phyloP scores from a whole-genome alignment of 1,284 basidiomycete genomes.

The Papiliotrema laurentii region DNA sequence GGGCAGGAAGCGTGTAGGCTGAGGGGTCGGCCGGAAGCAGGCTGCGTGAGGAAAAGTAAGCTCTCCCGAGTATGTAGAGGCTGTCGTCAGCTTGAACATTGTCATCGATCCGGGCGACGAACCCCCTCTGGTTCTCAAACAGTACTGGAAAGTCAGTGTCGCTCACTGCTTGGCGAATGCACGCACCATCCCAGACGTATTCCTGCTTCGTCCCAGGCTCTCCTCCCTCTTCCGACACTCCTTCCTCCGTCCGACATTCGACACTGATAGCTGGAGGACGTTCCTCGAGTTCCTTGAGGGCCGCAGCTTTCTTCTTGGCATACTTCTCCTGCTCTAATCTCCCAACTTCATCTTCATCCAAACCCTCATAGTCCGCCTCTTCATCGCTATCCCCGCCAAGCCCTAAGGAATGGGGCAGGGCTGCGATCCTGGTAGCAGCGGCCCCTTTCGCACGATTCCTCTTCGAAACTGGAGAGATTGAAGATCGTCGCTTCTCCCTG shows the following conservation, averaged over 20 bases:
- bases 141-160: constrained; percentile 26
- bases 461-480: too few relatives aligned
- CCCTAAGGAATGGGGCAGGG: too few relatives aligned
- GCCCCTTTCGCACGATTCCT: too few relatives aligned
- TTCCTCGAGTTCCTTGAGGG: not conserved
- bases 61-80: constrained; percentile 40
- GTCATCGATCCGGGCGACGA: constrained; percentile 7
- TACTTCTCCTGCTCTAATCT: constrained; percentile 7
- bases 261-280: not conserved
- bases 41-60: constrained; percentile 39
- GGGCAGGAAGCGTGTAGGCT: constrained; percentile 36
- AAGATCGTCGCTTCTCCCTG: not conserved
- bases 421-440: too few relatives aligned
- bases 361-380: not conserved
- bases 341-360: constrained; percentile 3
- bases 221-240: constrained; percentile 11
- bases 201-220: constrained; percentile 51
- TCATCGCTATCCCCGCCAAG: not conserved
- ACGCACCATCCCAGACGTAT: constrained; percentile 70
- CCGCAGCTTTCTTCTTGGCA: not conserved
- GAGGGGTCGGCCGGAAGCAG: constrained; percentile 46
- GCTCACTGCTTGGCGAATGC: not conserved
- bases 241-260: constrained; percentile 8
- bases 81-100: too few relatives aligned
- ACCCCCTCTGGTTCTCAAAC: constrained; percentile 49